A percentile compares a stretch with the other conserved stretches of the same genome.
Evolutionary conservation across 192 early-diverging fungal genomes (phyloP).

Genomic region (Thamnidium elegans): DNA sequence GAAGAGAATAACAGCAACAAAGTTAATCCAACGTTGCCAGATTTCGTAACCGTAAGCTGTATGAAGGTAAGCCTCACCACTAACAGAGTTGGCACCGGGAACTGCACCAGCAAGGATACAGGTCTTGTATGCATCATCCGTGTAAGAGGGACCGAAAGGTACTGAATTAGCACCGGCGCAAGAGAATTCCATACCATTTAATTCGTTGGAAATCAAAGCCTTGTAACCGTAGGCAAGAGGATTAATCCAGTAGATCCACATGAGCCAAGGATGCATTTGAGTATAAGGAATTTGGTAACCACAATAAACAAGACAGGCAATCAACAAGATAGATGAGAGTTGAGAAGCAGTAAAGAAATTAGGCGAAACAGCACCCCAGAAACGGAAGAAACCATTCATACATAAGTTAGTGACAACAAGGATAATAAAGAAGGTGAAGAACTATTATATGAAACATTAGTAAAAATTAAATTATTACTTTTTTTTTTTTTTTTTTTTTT

Average conservation of each 20-base stretch:
- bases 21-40: slow-evolving; percentile 55
- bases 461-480: neutral
- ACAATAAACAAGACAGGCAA: slow-evolving; percentile 57
- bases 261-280: slow-evolving; percentile 62
- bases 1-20: slow-evolving; percentile 37
- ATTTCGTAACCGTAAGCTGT: slow-evolving; percentile 50
- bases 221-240: slow-evolving; percentile 70
- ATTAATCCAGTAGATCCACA: slow-evolving; percentile 66
- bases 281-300: slow-evolving; percentile 64
- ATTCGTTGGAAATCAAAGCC: slow-evolving; percentile 70
- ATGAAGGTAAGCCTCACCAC: slow-evolving; percentile 51
- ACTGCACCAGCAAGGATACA: slow-evolving; percentile 56
- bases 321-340: slow-evolving; percentile 51
- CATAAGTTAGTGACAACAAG: slow-evolving; percentile 59
- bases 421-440: slow-evolving; percentile 60
- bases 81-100: slow-evolving; percentile 45
- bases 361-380: slow-evolving; percentile 50
- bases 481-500: too few species aligned
- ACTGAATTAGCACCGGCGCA: slow-evolving; percentile 34
- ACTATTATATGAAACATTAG: slow-evolving; percentile 13
- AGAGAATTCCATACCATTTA: slow-evolving; percentile 33
- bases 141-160: slow-evolving; percentile 51
- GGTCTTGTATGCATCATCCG: slow-evolving; percentile 45
- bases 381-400: slow-evolving; percentile 58
- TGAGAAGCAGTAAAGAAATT: slow-evolving; percentile 57